Conservation (phyloP, 2,329 filamentous ascomycete genomes). For the Pyrenophora graminea region DNA sequence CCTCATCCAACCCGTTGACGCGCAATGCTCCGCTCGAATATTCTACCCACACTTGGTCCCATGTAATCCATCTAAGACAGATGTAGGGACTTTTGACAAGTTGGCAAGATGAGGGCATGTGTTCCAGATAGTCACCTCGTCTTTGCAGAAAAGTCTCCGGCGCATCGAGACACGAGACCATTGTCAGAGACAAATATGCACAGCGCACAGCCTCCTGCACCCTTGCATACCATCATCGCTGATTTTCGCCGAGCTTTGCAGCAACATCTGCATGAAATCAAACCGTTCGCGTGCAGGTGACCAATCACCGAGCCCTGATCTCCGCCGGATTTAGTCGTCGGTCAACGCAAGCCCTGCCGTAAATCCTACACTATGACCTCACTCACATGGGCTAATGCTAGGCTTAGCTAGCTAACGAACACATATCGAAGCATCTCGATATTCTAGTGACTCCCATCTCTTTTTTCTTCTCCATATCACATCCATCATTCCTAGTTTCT, state of each 20-base stretch:
- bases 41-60: background rate
- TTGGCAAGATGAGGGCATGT: background rate
- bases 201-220: conserved; percentile 16
- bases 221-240: conserved; percentile 5
- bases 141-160: too few species aligned
- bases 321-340: conserved; percentile 28
- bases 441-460: conserved; percentile 8
- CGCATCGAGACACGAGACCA: too few species aligned
- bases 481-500: too few species aligned
- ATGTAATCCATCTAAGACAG: background rate
- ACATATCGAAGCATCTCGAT: conserved; percentile 25
- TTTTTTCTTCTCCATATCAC: conserved; percentile 6
- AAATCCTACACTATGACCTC: conserved; percentile 32
- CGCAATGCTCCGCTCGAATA: conserved; percentile 5
- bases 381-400: conserved; percentile 24
- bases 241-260: conserved; percentile 22
- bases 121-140: too few species aligned
- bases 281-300: conserved; percentile 20
- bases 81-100: background rate
- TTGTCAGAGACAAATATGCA: background rate
- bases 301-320: conserved; percentile 26
- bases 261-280: conserved; percentile 14
- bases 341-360: conserved; percentile 33
- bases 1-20: conserved; percentile 6
- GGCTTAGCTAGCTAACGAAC: conserved; percentile 11